Percentiles rank a stretch among this genome's conserved stretches.
Evolutionary conservation across 2,329 filamentous ascomycete species (phyloP).

Genomic region (Pseudocercospora eumusae): DNA sequence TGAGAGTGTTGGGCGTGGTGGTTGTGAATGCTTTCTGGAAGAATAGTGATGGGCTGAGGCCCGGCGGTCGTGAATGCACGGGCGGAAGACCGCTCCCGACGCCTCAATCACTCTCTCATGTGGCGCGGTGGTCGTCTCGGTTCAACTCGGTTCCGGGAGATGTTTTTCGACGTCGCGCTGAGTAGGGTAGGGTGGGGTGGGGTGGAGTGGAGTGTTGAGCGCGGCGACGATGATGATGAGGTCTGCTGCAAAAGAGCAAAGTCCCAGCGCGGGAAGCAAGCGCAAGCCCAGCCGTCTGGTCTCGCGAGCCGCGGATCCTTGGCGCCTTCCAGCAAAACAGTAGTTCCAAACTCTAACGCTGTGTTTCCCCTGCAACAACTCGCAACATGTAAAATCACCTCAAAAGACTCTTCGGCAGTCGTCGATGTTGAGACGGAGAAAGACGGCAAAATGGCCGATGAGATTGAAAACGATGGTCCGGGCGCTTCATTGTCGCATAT

Average conservation of each 20-base stretch:
- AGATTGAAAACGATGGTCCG: constrained; percentile 31
- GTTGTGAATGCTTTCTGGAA: constrained; percentile 20
- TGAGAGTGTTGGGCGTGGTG: background rate
- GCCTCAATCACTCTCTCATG: constrained; percentile 9
- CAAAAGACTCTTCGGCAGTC: background rate
- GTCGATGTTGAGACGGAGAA: background rate
- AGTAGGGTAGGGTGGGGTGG: constrained; percentile 1
- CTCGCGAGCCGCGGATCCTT: background rate
- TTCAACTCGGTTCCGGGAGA: constrained; percentile 4
- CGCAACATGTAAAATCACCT: background rate
- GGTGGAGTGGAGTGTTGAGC: constrained; percentile 6
- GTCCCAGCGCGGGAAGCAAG: background rate
- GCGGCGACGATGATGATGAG: background rate
- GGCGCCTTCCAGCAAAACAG: background rate
- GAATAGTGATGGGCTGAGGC: constrained; percentile 14
- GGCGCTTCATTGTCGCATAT: constrained; percentile 17
- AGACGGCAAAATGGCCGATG: constrained; percentile 33
- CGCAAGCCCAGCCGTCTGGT: background rate
- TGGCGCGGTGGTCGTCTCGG: constrained; percentile 5
- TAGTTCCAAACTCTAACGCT: constrained; percentile 1
- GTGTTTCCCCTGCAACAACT: background rate
- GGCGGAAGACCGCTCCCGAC: constrained; percentile 10
- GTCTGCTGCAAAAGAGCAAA: background rate
- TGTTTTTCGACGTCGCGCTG: background rate
- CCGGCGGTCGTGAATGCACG: constrained; percentile 8